phyloP scores from a whole-genome alignment of 176 grass and related monocot species.

The Thalia dealbata region DNA sequence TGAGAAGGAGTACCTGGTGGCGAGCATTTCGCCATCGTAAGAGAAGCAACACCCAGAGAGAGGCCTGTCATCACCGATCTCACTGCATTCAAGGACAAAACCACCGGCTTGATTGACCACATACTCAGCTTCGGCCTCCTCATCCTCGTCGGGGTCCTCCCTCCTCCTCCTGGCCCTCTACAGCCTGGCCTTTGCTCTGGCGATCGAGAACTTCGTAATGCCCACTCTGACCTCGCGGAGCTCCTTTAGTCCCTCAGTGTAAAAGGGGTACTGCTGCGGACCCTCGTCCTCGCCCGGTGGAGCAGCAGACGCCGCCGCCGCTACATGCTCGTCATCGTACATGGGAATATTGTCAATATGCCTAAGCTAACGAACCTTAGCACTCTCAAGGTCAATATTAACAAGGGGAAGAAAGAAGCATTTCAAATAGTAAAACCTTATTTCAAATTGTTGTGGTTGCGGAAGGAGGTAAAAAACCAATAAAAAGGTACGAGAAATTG shows the following conservation, averaged over 20 bases:
- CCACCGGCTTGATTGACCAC: slow-evolving; percentile 49
- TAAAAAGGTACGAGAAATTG: no score
- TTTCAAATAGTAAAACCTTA: no score
- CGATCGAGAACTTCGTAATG: slow-evolving; percentile 52
- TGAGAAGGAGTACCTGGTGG: slow-evolving; percentile 46
- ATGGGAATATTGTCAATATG: no score
- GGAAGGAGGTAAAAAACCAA: no score
- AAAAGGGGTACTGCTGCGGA: slow-evolving; percentile 73
- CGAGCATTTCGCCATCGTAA: slow-evolving; percentile 47
- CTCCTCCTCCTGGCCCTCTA: slow-evolving; percentile 60
- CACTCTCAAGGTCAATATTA: no score
- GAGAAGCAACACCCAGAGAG: slow-evolving; percentile 88
- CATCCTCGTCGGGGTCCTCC: slow-evolving; percentile 76
- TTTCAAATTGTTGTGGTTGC: no score
- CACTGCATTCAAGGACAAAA: slow-evolving; percentile 79
- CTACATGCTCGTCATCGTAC: slow-evolving; percentile 76
- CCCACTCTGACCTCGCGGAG: slow-evolving; percentile 49
- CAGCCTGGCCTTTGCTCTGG: slow-evolving; percentile 50
- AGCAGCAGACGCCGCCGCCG: slow-evolving; percentile 16
- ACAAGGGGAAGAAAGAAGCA: no score
- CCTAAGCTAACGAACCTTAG: no score
- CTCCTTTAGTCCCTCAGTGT: slow-evolving; percentile 67
- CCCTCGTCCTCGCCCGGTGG: slow-evolving; percentile 26
- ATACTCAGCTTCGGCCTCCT: slow-evolving; percentile 56
- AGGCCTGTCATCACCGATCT: slow-evolving; percentile 81